Percentiles rank a stretch among this genome's conserved stretches.
Evolutionary conservation across 345 rosid species (phyloP).

Genomic region (Lenwebbia sp.): DNA sequence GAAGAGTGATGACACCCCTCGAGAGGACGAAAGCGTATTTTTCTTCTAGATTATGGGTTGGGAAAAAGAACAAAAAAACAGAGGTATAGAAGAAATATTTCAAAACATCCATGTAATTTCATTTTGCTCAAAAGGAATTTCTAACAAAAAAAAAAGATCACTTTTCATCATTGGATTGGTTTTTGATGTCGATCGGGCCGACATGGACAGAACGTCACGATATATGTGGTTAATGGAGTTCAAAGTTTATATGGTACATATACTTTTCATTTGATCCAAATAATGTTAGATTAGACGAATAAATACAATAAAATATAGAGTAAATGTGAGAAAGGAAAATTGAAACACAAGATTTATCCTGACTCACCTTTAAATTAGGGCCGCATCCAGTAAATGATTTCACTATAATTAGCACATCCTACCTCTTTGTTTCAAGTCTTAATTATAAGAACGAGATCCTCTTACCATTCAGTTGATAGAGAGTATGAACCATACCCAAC

Average conservation of each 20-base stretch:
- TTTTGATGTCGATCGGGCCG: neutral
- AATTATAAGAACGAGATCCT: too few species aligned
- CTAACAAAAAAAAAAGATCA: neutral
- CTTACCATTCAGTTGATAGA: too few species aligned
- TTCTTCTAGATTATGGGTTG: neutral
- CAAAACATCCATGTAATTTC: neutral
- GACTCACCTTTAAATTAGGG: too few species aligned
- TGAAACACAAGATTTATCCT: too few species aligned
- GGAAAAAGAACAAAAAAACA: neutral
- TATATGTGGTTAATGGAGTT: neutral
- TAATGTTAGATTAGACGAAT: too few species aligned
- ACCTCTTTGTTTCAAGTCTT: too few species aligned
- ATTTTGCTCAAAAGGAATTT: neutral
- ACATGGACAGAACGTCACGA: neutral
- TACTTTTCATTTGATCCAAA: neutral
- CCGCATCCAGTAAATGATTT: rapidly evolving
- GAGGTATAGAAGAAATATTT: neutral
- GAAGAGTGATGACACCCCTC: neutral
- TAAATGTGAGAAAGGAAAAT: too few species aligned
- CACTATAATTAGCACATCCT: too few species aligned
- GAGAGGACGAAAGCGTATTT: neutral
- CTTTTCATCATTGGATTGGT: neutral
- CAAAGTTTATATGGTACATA: neutral
- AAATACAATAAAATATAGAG: too few species aligned
- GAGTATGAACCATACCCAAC: too few species aligned